Evolutionary conservation across 73 alveolate genomes (phyloP), one percentile per base, ranked within the genome.

Genomic region (Paramecium sexaurelia): DNA sequence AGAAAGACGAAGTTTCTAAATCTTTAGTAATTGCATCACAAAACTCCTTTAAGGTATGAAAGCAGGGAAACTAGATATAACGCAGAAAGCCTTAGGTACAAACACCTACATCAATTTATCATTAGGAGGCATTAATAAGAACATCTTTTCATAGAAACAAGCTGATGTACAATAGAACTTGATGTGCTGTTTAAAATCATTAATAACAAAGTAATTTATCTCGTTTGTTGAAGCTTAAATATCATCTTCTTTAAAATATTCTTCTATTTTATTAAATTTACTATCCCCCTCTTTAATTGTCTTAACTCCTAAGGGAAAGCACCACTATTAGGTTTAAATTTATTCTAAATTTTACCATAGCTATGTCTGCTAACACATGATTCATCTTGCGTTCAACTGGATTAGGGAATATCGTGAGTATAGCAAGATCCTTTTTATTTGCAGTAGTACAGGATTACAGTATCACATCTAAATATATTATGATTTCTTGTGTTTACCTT

Each of bases 321-420:
- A 78, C 90, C 90, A 78, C 90, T 78, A 41, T 19, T n/a, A n/a
- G 1, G 41, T 19, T n/a, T 41, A 17, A 45, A 51, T 51, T 19
- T 7, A n/a, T 0, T 13, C 1, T n/a, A 40, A 6, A 29, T 15
- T 9, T n/a, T 51, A 78, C 90, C 19, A 22, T 0, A 13, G 75
- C 90, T 6, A 78, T 78, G 13, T 78, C 90, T 11, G 75, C 40
- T 22, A 78, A 45, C 7, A 78, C 55, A 24, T 56, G 90, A 24
- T 78, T 78, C 90, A 78, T 78, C 32, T 78, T 78, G n/a, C 90
- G 13, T 78, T 78, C 90, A 1, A 78, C 90, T 41, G 90, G 90
- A 41, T 78, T 78, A 19, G 90, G 90, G 32, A 78, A 78, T 41
- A 78, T 78, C 6, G 90, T 78, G 3, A 78, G 55, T 22, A 78